Conservation (phyloP, 208 protist species). For the Leishmania lainsoni region DNA sequence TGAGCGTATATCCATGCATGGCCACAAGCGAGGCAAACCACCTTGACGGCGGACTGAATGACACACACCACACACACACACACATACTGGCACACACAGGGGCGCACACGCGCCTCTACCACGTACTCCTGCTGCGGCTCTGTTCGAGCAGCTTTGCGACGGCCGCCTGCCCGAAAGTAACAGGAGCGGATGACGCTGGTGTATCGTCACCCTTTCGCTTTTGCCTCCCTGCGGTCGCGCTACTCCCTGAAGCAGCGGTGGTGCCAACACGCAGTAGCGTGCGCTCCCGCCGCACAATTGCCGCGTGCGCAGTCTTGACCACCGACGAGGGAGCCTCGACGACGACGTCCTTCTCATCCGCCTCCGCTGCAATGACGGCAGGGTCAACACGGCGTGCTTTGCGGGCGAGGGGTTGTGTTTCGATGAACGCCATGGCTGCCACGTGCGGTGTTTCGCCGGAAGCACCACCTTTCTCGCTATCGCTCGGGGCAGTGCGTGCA, state of each 20-base stretch:
- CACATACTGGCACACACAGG: neutral
- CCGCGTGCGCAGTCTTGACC: constrained; percentile 28
- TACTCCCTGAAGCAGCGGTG: neutral
- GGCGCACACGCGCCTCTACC: constrained; percentile 26
- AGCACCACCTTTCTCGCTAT: neutral
- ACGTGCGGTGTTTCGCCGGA: neutral
- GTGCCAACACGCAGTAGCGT: constrained; percentile 26
- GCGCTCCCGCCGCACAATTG: constrained; percentile 71
- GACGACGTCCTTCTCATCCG: constrained; percentile 60
- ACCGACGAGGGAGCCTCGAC: constrained; percentile 48
- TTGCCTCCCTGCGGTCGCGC: neutral
- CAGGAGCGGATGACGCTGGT: neutral
- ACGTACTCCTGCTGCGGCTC: constrained; percentile 29
- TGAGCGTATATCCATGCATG: neutral
- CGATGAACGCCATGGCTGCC: too few species aligned
- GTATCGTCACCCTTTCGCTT: constrained; percentile 15
- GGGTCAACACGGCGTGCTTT: constrained; percentile 22
- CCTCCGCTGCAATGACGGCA: constrained; percentile 29
- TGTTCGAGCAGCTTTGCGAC: constrained; percentile 46
- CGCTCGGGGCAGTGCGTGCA: neutral
- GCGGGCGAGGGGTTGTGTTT: neutral
- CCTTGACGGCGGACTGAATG: neutral
- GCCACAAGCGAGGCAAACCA: neutral
- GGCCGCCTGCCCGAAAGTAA: constrained; percentile 37
- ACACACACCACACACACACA: neutral